Conservation (phyloP, 768 basidiomycete genomes). For the Dacryopinax primogenitus region DNA sequence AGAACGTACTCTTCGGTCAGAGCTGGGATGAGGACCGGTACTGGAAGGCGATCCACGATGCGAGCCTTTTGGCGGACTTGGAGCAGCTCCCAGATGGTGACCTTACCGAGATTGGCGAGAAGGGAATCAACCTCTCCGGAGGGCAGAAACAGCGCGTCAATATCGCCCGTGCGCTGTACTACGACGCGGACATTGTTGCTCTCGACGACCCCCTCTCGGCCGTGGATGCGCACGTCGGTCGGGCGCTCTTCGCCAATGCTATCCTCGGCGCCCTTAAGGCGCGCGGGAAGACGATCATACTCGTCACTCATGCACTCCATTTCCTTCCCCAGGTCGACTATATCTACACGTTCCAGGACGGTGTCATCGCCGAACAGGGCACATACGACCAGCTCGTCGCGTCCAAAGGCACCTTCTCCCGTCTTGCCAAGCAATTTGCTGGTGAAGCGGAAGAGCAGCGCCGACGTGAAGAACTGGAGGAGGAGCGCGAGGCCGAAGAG, state of each 20-base stretch:
- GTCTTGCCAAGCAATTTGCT: conserved; percentile 50
- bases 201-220: conserved; percentile 57
- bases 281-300: conserved; percentile 39
- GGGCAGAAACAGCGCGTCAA: conserved; percentile 59
- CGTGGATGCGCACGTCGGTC: conserved; percentile 60
- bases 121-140: conserved; percentile 47
- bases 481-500: conserved; percentile 19
- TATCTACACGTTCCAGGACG: conserved; percentile 37
- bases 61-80: conserved; percentile 50
- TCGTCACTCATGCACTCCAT: conserved; percentile 46
- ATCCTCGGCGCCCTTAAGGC: conserved; percentile 38
- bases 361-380: conserved; percentile 37
- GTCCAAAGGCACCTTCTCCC: conserved; percentile 41
- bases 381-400: conserved; percentile 42
- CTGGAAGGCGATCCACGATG: conserved; percentile 47
- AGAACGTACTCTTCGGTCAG: conserved; percentile 57
- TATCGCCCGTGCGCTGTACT: conserved; percentile 58
- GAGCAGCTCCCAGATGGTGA: conserved; percentile 57
- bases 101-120: conserved; percentile 64
- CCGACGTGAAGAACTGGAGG: conserved; percentile 24
- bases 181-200: conserved; percentile 45
- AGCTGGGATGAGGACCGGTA: conserved; percentile 52
- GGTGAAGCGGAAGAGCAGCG: conserved; percentile 28
- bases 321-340: conserved; percentile 42
- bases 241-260: conserved; percentile 53